Evolutionary conservation across 148 eudicot genomes (phyloP).

Genomic region (Camellia sinensis): DNA sequence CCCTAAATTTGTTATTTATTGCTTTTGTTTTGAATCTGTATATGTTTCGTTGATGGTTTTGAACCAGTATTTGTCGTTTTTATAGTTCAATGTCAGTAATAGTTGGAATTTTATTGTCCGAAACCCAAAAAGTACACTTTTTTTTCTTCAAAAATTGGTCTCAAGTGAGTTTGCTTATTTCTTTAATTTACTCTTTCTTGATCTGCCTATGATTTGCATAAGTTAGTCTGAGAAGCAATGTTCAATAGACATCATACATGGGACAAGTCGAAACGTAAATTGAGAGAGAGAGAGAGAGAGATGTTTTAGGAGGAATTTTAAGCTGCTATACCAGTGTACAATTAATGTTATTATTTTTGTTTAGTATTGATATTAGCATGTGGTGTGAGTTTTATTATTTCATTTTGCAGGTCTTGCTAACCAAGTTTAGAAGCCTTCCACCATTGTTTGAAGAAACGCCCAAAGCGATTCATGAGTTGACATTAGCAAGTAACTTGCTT

Average conservation of each 20-base stretch:
- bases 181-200: neutral
- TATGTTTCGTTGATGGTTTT: neutral
- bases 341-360: neutral
- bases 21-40: neutral
- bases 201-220: too few relatives aligned
- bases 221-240: neutral
- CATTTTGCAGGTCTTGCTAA: slow-evolving; percentile 60
- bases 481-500: slow-evolving; percentile 67
- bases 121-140: neutral
- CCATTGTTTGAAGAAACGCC: slow-evolving; percentile 74
- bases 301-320: neutral
- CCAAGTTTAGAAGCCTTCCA: slow-evolving; percentile 77
- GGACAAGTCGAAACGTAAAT: neutral
- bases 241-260: neutral
- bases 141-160: too few relatives aligned
- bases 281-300: neutral
- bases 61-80: neutral
- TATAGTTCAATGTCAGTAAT: neutral
- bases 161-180: too few relatives aligned
- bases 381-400: neutral
- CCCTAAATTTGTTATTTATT: neutral
- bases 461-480: slow-evolving; percentile 66
- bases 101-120: neutral
- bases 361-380: neutral
- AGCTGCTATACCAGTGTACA: neutral